Conservation (phyloP, 2,329 filamentous ascomycete genomes). For the Fusarium sp. region DNA sequence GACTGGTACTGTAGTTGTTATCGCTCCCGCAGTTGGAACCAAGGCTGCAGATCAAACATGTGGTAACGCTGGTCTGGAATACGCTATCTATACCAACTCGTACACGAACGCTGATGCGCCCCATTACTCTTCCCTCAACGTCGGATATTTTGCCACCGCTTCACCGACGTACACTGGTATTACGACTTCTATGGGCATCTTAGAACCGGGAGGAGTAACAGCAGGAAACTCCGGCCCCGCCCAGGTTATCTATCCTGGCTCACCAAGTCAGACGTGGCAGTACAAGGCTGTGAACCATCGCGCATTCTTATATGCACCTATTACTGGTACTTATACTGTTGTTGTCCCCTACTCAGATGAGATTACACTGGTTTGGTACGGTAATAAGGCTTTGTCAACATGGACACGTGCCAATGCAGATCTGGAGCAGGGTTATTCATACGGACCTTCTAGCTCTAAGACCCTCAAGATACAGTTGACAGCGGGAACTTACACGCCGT, state of each 20-base stretch:
- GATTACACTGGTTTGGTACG: background rate
- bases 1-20: background rate
- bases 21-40: background rate
- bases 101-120: background rate
- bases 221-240: background rate
- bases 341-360: background rate
- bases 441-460: background rate
- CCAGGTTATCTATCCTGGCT: background rate
- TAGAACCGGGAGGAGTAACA: background rate
- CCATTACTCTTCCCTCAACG: background rate
- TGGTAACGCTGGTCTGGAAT: background rate
- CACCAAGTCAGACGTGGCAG: conserved; percentile 11
- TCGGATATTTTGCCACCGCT: background rate
- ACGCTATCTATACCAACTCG: background rate
- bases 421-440: background rate
- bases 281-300: conserved; percentile 1
- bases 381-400: background rate
- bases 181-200: background rate
- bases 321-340: conserved; percentile 1
- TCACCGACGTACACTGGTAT: background rate
- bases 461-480: background rate
- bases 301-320: conserved; percentile 1
- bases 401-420: conserved; percentile 2
- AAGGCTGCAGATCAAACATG: conserved; percentile 5
- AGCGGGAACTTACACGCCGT: background rate